phyloP scores from a whole-genome alignment of 768 basidiomycete genomes.

The Hirschioporus abietinus region DNA sequence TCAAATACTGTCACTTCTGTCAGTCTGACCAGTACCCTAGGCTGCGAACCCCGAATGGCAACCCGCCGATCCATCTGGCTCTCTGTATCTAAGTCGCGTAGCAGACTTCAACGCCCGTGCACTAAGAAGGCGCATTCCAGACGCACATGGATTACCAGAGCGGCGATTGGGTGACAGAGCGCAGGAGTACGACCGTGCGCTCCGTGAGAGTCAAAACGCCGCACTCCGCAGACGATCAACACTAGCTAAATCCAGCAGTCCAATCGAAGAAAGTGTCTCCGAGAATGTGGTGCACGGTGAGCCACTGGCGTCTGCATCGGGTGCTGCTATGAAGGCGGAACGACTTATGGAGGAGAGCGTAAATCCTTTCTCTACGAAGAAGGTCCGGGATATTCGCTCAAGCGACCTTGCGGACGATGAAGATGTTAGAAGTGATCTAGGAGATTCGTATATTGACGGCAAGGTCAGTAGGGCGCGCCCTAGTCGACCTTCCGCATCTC shows the following conservation, averaged over 20 bases:
- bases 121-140: conserved; percentile 20
- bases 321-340: conserved; percentile 14
- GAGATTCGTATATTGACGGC: conserved; percentile 76
- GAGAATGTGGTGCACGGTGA: conserved; percentile 15
- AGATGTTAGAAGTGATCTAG: conserved; percentile 56
- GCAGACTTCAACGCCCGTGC: conserved; percentile 51
- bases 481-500: conserved; percentile 30
- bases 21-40: conserved; percentile 26
- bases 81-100: conserved; percentile 83
- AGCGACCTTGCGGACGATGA: conserved; percentile 48
- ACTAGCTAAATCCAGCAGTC: not conserved
- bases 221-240: conserved; percentile 31
- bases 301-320: conserved; percentile 8
- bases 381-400: not conserved
- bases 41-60: conserved; percentile 96
- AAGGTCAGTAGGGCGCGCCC: conserved; percentile 24
- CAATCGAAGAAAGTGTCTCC: conserved; percentile 1
- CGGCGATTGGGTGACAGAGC: conserved; percentile 41
- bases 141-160: conserved; percentile 23
- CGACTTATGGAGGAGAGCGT: conserved; percentile 19
- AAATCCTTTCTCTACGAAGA: not conserved
- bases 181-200: conserved; percentile 72
- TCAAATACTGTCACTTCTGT: not conserved
- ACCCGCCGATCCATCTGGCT: conserved; percentile 85
- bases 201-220: conserved; percentile 61